Conservation (phyloP, 495 filamentous ascomycete species). For the Darksidea phi region DNA sequence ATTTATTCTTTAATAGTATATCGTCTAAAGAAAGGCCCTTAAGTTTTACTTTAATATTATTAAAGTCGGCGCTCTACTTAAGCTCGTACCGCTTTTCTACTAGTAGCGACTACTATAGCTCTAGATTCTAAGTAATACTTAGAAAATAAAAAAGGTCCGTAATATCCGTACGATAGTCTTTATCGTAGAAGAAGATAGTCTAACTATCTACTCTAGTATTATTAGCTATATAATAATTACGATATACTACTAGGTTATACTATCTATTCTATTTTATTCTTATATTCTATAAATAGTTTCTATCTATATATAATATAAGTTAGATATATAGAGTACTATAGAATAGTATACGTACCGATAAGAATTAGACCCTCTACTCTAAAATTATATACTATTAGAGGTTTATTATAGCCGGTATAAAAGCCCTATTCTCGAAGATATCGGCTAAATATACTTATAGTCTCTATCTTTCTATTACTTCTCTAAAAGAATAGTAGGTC, state of each 20-base stretch:
- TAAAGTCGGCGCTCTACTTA: slow-evolving; percentile 27
- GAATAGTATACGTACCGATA: slow-evolving; percentile 30
- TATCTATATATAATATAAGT: slow-evolving; percentile 30
- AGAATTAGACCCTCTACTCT: slow-evolving; percentile 31
- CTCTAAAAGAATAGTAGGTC: slow-evolving; percentile 21
- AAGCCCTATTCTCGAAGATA: slow-evolving; percentile 21
- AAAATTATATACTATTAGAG: slow-evolving; percentile 32
- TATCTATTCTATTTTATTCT: slow-evolving; percentile 35
- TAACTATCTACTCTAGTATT: slow-evolving; percentile 33
- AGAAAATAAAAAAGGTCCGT: slow-evolving; percentile 32
- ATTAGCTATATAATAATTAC: slow-evolving; percentile 31
- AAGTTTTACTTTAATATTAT: slow-evolving; percentile 30
- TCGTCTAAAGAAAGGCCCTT: slow-evolving; percentile 27
- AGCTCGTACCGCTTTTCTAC: slow-evolving; percentile 34
- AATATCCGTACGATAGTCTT: slow-evolving; percentile 27
- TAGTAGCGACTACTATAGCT: slow-evolving; percentile 35
- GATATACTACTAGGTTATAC: slow-evolving; percentile 23
- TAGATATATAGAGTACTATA: slow-evolving; percentile 11
- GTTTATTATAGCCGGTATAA: slow-evolving; percentile 19
- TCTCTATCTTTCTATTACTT: slow-evolving; percentile 21
- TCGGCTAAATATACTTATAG: slow-evolving; percentile 9
- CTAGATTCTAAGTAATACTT: slow-evolving; percentile 31
- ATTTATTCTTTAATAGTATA: slow-evolving; percentile 20
- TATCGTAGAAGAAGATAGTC: slow-evolving; percentile 27
- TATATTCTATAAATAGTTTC: slow-evolving; percentile 32